phyloP scores from a whole-genome alignment of 495 filamentous ascomycete genomes.

The Lophiotrema nucula region DNA sequence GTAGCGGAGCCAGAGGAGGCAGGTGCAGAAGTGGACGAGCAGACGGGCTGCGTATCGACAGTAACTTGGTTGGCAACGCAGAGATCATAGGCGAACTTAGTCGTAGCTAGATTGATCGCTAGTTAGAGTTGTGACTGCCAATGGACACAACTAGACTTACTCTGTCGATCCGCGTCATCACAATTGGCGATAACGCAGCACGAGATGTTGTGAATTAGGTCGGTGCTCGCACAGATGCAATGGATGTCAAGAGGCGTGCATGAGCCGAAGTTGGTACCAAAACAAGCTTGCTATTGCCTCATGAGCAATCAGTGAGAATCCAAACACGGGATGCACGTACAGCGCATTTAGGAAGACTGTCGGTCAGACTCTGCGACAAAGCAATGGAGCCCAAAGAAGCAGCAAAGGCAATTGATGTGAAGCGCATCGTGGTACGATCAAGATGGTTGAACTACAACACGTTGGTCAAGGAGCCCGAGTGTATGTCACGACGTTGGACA shows the following conservation, averaged over 20 bases:
- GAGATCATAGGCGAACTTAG: slow-evolving; percentile 51
- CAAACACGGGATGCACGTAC: slow-evolving; percentile 7
- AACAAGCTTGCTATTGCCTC: slow-evolving; percentile 30
- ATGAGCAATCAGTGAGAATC: background rate
- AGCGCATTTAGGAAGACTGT: slow-evolving; percentile 21
- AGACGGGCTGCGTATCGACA: slow-evolving; percentile 37
- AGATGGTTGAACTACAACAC: too few species aligned
- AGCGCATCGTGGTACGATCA: slow-evolving; percentile 21
- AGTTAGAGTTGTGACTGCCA: background rate
- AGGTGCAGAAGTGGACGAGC: slow-evolving; percentile 20
- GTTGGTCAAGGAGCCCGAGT: too few species aligned
- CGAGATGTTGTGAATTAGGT: slow-evolving; percentile 60
- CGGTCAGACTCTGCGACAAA: slow-evolving; percentile 20
- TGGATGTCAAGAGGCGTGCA: slow-evolving; percentile 57
- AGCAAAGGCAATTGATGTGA: slow-evolving; percentile 16
- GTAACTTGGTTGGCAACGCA: slow-evolving; percentile 44
- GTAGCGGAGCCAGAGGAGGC: slow-evolving; percentile 14
- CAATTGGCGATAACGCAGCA: slow-evolving; percentile 67
- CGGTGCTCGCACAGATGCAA: slow-evolving; percentile 65
- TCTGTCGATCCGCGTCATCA: slow-evolving; percentile 51
- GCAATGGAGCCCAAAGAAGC: slow-evolving; percentile 26
- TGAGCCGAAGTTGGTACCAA: slow-evolving; percentile 45
- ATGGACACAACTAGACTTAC: slow-evolving; percentile 42
- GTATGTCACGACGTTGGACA: too few species aligned
- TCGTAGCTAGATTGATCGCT: slow-evolving; percentile 43